phyloP scores from a whole-genome alignment of 352 stramenopile genomes.

The Pythium apleroticum region DNA sequence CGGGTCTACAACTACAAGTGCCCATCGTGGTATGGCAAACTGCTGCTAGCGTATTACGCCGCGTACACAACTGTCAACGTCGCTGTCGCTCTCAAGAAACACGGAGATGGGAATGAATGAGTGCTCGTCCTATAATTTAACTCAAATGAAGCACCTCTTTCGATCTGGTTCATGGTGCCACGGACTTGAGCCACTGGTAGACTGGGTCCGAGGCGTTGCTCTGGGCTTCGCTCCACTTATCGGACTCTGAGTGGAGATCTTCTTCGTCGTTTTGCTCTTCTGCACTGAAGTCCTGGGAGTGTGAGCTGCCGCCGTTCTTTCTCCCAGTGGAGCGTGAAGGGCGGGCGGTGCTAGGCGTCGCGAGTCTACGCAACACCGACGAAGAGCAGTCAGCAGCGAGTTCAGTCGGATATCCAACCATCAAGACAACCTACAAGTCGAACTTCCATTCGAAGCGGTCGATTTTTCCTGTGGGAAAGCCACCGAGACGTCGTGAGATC shows the following conservation, averaged over 20 bases:
- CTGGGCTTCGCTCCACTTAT: slow-evolving; percentile 30
- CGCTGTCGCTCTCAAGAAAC: slow-evolving; percentile 36
- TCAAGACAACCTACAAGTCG: slow-evolving; percentile 37
- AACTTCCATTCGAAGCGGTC: slow-evolving; percentile 64
- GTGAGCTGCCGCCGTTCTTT: background rate
- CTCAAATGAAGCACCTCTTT: background rate
- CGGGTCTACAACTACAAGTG: slow-evolving; percentile 52
- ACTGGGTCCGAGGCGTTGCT: slow-evolving; percentile 52
- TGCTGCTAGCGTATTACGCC: slow-evolving; percentile 67
- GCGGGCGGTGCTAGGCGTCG: background rate
- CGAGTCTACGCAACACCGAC: background rate
- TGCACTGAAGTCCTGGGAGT: background rate
- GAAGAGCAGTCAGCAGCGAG: background rate
- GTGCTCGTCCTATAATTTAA: background rate
- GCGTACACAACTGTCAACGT: slow-evolving; percentile 78
- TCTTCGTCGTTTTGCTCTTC: slow-evolving; percentile 14
- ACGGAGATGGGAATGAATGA: slow-evolving; percentile 15
- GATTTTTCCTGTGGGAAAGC: slow-evolving; percentile 1
- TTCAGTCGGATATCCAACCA: background rate
- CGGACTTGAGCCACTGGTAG: slow-evolving; percentile 61
- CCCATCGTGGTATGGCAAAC: slow-evolving; percentile 67
- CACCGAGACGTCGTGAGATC: background rate
- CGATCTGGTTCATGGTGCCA: slow-evolving; percentile 26
- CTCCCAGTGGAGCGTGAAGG: background rate
- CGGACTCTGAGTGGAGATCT: slow-evolving; percentile 9